Conservation (phyloP, 805 yeast genomes). For the Monosporozyma yasuniensis region DNA sequence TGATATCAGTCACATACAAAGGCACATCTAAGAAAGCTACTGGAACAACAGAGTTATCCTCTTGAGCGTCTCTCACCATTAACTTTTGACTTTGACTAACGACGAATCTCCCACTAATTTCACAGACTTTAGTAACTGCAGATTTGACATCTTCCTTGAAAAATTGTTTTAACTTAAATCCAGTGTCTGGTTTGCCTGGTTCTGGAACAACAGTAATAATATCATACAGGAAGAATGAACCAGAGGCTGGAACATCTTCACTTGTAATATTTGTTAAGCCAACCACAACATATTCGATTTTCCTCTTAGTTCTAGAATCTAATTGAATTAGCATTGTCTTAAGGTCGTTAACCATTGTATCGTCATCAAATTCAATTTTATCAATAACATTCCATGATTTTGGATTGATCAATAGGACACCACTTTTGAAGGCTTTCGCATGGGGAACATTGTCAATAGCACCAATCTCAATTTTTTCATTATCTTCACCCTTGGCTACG, state of each 20-base stretch:
- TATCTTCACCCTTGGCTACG: slow-evolving; percentile 67
- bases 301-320: slow-evolving; percentile 33
- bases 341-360: slow-evolving; percentile 44
- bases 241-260: slow-evolving; percentile 76
- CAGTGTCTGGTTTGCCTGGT: slow-evolving; percentile 77
- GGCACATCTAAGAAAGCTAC: slow-evolving; percentile 91
- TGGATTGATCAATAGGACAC: slow-evolving; percentile 61
- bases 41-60: slow-evolving; percentile 78
- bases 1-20: slow-evolving; percentile 67
- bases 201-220: slow-evolving; percentile 81
- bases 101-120: slow-evolving; percentile 73
- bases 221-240: slow-evolving; percentile 66
- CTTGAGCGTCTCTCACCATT: slow-evolving; percentile 73
- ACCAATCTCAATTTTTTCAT: slow-evolving; percentile 47
- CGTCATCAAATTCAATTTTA: slow-evolving; percentile 51
- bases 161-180: slow-evolving; percentile 64
- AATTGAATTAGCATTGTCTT: slow-evolving; percentile 31
- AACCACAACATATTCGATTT: slow-evolving; percentile 60
- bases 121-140: slow-evolving; percentile 69
- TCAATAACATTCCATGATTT: slow-evolving; percentile 71
- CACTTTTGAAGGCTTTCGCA: slow-evolving; percentile 52
- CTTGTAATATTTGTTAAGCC: slow-evolving; percentile 70
- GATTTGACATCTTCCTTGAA: slow-evolving; percentile 73
- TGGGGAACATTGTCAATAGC: slow-evolving; percentile 37
- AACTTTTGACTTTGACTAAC: slow-evolving; percentile 78